These are phyloP conservation scores for Cercospora zeina DNA, from an alignment of 2,329 filamentous ascomycete species.

Conservation along the genomic window DNA sequence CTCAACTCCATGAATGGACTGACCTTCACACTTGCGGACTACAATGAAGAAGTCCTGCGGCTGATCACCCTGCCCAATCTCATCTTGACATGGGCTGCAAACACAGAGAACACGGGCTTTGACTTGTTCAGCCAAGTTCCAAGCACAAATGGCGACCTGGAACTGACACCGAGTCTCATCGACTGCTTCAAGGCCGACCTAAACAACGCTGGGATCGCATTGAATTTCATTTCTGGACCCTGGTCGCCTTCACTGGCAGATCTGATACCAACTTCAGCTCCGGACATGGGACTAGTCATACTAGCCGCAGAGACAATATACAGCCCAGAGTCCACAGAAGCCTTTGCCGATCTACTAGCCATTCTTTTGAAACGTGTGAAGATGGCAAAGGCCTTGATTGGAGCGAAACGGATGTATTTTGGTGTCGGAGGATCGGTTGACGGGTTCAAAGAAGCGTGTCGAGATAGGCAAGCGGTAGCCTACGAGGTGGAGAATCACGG, in stretches of 20 bases:
- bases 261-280: slow-evolving; percentile 50
- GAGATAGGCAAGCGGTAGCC: slow-evolving; percentile 47
- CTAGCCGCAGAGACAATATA: slow-evolving; percentile 83
- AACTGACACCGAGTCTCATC: slow-evolving; percentile 61
- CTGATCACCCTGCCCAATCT: slow-evolving; percentile 80
- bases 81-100: slow-evolving; percentile 62
- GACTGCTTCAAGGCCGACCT: slow-evolving; percentile 61
- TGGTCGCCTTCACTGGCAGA: slow-evolving; percentile 66
- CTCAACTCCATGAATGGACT: slow-evolving; percentile 50
- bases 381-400: slow-evolving; percentile 64
- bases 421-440: slow-evolving; percentile 80
- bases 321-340: slow-evolving; percentile 67
- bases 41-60: slow-evolving; percentile 74
- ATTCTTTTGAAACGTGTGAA: slow-evolving; percentile 56
- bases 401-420: slow-evolving; percentile 79
- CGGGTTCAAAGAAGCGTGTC: slow-evolving; percentile 60
- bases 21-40: slow-evolving; percentile 71
- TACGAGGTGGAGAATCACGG: slow-evolving; percentile 52
- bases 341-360: slow-evolving; percentile 68
- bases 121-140: neutral
- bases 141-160: slow-evolving; percentile 57
- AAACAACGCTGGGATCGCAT: slow-evolving; percentile 50
- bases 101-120: slow-evolving; percentile 23
- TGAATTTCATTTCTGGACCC: slow-evolving; percentile 71
- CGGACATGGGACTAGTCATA: slow-evolving; percentile 54